A percentile compares a stretch with the other conserved stretches of the same genome.
Evolutionary conservation across 1,284 basidiomycete species (phyloP).

Genomic region (Rhodotorula sp.): DNA sequence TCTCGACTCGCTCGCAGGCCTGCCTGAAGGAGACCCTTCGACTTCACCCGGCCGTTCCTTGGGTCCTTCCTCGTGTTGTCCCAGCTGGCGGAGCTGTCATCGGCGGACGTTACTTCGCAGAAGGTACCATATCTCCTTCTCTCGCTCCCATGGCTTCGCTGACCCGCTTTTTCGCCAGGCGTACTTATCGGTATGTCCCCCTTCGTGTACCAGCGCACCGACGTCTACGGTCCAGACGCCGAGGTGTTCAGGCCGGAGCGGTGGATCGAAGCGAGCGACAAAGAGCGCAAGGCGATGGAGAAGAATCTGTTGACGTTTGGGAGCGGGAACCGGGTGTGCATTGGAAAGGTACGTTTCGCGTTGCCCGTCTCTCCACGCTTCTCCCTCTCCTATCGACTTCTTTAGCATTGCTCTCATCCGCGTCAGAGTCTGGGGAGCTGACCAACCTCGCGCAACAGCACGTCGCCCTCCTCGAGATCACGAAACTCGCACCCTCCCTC

Average conservation of each 20-base stretch:
- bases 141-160: not conserved
- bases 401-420: too few species aligned
- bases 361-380: not conserved
- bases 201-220: not conserved
- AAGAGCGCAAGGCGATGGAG: constrained; percentile 1
- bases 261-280: constrained; percentile 3
- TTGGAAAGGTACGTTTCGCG: constrained; percentile 5
- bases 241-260: not conserved
- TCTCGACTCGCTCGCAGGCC: constrained; percentile 25
- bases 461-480: constrained; percentile 13
- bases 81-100: constrained; percentile 44
- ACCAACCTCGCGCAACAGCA: not conserved
- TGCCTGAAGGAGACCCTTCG: constrained; percentile 48
- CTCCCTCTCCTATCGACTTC: too few species aligned
- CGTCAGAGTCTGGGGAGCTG: too few species aligned
- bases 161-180: not conserved
- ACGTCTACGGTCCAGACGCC: constrained; percentile 2
- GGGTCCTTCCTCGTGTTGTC: constrained; percentile 45
- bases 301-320: constrained; percentile 12
- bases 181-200: constrained; percentile 10
- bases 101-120: constrained; percentile 44
- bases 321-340: constrained; percentile 2
- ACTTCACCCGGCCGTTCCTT: constrained; percentile 47
- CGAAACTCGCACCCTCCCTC: constrained; percentile 10
- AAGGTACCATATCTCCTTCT: constrained; percentile 5